Base-by-base conservation (phyloP, 1,284 basidiomycete species). In the Trichosporon ovoides region DNA sequence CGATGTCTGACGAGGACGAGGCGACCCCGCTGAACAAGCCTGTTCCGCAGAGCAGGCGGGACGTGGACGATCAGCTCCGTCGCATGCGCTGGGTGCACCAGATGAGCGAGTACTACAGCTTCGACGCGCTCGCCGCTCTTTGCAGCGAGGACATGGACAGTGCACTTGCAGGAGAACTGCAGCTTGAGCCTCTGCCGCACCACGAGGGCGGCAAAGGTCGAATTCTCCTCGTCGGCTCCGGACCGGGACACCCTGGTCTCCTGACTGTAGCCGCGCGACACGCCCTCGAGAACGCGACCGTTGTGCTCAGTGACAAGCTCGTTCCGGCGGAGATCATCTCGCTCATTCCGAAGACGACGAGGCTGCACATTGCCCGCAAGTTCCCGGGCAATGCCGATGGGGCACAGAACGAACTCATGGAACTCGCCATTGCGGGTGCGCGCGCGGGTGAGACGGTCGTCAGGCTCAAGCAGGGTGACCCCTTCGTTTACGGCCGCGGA, bases 321-420 rank as follows among this genome's bases (percentile, higher is more conserved):
- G 95, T 98, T 1, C 95, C 95, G 0, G 83, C 87, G 7, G 85
- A 87, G 13, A 89, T 98, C 16, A 85, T 98, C 28, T 84, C 83
- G 0, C 81, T 97, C n/a, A 90, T 98, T 53, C 94, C 94, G 0
- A 59, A 67, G 7, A 77, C 82, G 5, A 82, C 80, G 43, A 75
- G 74, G 19, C 83, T 87, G 9, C 77, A 80, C 60, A 96, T 98
- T 63, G 95, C 95, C 14, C 87, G 88, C 66, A 98, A 98, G 74
- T 98, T 96, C 79, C 95, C 95, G 0, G 95, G 95, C 0, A 98
- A 98, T 70, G 91, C 93, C 1, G 95, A 98, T 56, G 87, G 88
- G 19, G 92, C 93, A 1, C 95, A 98, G 74, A 84, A 83, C 50
- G 95, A 98, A 78, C 85, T 98, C 80, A 95, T 97, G 88, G 84